These are phyloP conservation scores for Cystofilobasidium capitatum DNA, from an alignment of 768 basidiomycete genomes.

Conservation along the genomic window DNA sequence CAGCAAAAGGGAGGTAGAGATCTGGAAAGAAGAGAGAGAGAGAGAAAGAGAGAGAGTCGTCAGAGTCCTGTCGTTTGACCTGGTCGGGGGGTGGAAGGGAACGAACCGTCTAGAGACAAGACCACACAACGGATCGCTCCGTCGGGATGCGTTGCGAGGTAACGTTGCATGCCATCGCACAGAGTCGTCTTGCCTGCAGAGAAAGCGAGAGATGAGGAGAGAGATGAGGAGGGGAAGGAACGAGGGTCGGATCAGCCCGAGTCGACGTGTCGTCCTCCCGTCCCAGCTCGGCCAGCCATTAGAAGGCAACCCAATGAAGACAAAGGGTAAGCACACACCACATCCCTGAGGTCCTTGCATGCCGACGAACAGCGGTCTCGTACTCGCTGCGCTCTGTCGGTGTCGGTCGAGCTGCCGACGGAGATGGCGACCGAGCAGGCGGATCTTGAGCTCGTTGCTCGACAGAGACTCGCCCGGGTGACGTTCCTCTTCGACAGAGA, in stretches of 20 bases:
- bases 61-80: constrained; percentile 43
- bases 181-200: constrained; percentile 63
- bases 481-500: too few relatives aligned
- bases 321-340: constrained; percentile 42
- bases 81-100: constrained; percentile 17
- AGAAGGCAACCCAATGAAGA: too few relatives aligned
- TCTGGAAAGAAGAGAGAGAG: constrained; percentile 64
- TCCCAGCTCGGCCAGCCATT: too few relatives aligned
- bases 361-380: constrained; percentile 63
- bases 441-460: too few relatives aligned
- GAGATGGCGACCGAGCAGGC: too few relatives aligned
- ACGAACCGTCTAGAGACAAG: constrained; percentile 39
- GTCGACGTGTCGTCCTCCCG: too few relatives aligned
- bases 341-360: constrained; percentile 93
- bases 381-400: constrained; percentile 18
- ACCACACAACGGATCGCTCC: constrained; percentile 32
- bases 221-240: background rate
- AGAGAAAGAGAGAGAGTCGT: constrained; percentile 50
- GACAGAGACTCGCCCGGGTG: too few relatives aligned
- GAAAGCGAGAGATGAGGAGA: background rate
- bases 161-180: constrained; percentile 49
- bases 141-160: constrained; percentile 35
- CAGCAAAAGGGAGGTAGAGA: constrained; percentile 67
- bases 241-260: too few relatives aligned
- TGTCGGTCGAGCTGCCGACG: too few relatives aligned